Percentiles rank a stretch among this genome's conserved stretches.
Conservation (phyloP, 352 stramenopile species). For the Phytophthora rubi region DNA sequence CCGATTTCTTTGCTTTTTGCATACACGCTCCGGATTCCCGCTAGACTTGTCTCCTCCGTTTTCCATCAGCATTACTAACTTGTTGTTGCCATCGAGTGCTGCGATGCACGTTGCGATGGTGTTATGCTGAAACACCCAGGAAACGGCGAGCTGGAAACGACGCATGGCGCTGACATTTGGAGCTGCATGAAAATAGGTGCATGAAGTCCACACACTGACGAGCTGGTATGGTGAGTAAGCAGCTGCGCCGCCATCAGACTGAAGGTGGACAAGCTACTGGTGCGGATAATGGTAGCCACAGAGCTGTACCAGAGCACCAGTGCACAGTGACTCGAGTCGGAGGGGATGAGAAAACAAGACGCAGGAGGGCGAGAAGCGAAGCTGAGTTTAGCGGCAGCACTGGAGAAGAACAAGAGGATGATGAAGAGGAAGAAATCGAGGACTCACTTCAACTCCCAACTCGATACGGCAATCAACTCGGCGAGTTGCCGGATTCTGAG, state of each 20-base stretch:
- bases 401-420: slow-evolving; percentile 2
- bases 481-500: slow-evolving; percentile 40
- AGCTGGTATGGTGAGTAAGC: slow-evolving; percentile 38
- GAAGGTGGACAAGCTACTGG: slow-evolving; percentile 12
- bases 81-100: slow-evolving; percentile 4
- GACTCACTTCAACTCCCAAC: not conserved
- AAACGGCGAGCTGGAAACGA: slow-evolving; percentile 25
- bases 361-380: not conserved
- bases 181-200: slow-evolving; percentile 29
- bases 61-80: slow-evolving; percentile 22
- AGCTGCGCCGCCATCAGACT: slow-evolving; percentile 18
- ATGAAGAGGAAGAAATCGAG: slow-evolving; percentile 12
- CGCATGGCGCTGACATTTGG: not conserved
- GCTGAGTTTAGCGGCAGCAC: slow-evolving; percentile 6
- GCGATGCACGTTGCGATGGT: slow-evolving; percentile 15
- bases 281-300: not conserved
- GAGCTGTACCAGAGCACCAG: slow-evolving; percentile 6
- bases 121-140: slow-evolving; percentile 18
- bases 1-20: slow-evolving; percentile 35
- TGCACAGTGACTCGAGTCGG: not conserved
- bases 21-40: slow-evolving; percentile 28
- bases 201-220: slow-evolving; percentile 12
- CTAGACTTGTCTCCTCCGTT: slow-evolving; percentile 1
- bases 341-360: slow-evolving; percentile 9
- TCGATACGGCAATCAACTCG: slow-evolving; percentile 27